Conservation (phyloP, 1,284 basidiomycete species). For the Puccinia sorghi region DNA sequence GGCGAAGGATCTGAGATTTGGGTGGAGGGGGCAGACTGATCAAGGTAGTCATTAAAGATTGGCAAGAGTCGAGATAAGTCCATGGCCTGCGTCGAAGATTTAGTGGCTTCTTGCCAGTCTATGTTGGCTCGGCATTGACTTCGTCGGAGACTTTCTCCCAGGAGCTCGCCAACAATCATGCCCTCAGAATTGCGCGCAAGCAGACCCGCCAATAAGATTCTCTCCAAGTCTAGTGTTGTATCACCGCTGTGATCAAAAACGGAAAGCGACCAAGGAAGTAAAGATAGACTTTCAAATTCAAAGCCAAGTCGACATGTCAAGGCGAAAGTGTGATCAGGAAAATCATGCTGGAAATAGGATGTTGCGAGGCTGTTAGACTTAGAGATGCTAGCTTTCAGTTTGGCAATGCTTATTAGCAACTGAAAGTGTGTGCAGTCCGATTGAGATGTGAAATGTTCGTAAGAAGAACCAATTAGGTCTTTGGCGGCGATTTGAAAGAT, state of each 20-base stretch:
- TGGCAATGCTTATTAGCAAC: conserved; percentile 33
- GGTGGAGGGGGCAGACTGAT: conserved; percentile 26
- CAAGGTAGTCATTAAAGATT: conserved; percentile 36
- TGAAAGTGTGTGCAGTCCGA: not conserved
- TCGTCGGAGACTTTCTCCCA: conserved; percentile 14
- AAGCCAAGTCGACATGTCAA: conserved; percentile 23
- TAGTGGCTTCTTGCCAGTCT: not conserved
- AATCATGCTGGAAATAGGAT: not conserved
- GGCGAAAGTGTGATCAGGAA: conserved; percentile 30
- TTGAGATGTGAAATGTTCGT: not conserved
- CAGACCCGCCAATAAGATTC: conserved; percentile 22
- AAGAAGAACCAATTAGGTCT: not conserved
- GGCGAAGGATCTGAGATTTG: conserved; percentile 35
- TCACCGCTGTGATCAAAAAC: conserved; percentile 14
- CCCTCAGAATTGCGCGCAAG: conserved; percentile 46
- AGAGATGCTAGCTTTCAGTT: conserved; percentile 2
- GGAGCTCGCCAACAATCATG: not conserved
- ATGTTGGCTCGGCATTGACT: not conserved
- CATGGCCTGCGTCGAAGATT: not conserved
- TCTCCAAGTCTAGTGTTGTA: conserved; percentile 3
- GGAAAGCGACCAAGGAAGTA: conserved; percentile 37
- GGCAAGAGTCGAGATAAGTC: conserved; percentile 23
- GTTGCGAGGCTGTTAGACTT: not conserved
- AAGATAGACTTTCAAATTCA: conserved; percentile 34
- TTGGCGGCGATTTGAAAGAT: not conserved